These are phyloP conservation scores for Suillus subalutaceus DNA, from an alignment of 768 basidiomycete species.

Conservation along the genomic window DNA sequence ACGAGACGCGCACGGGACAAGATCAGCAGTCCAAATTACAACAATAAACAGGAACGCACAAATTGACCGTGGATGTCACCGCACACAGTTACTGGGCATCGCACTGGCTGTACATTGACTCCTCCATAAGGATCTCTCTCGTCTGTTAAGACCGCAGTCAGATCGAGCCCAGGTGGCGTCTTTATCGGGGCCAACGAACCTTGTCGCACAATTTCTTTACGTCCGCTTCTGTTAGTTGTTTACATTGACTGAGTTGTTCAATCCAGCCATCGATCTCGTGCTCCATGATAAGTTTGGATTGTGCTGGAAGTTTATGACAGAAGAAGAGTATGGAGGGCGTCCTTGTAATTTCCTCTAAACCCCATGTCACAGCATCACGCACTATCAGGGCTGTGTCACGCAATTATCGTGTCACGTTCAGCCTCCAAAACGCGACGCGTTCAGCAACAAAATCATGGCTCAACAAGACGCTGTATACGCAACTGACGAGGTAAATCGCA, in stretches of 20 bases:
- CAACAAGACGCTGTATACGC: slow-evolving; percentile 77
- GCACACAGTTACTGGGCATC: slow-evolving; percentile 98
- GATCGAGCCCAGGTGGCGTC: slow-evolving; percentile 16
- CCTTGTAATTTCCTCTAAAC: slow-evolving; percentile 13
- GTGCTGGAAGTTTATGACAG: slow-evolving; percentile 9
- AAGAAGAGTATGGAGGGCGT: slow-evolving; percentile 9
- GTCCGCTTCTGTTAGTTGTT: slow-evolving; percentile 92
- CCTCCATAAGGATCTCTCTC: slow-evolving; percentile 97
- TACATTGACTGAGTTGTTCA: slow-evolving; percentile 94
- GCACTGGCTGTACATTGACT: slow-evolving; percentile 98
- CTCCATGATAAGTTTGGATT: slow-evolving; percentile 40
- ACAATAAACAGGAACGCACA: slow-evolving; percentile 60
- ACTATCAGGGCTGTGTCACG: slow-evolving; percentile 30
- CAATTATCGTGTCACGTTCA: slow-evolving; percentile 30
- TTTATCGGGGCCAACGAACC: slow-evolving; percentile 52
- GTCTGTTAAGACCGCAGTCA: slow-evolving; percentile 57
- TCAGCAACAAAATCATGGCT: slow-evolving; percentile 23
- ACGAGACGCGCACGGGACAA: slow-evolving; percentile 16
- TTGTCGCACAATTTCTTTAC: slow-evolving; percentile 99
- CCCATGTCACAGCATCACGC: slow-evolving; percentile 32
- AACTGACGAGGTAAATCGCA: slow-evolving; percentile 71
- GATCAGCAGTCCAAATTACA: slow-evolving; percentile 30
- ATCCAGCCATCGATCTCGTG: slow-evolving; percentile 96
- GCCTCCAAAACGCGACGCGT: slow-evolving; percentile 19
- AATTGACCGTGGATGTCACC: slow-evolving; percentile 99